Percentiles rank a stretch among this genome's conserved stretches.
Conservation (phyloP, 306 rosid genomes). For the Rosa persica region DNA sequence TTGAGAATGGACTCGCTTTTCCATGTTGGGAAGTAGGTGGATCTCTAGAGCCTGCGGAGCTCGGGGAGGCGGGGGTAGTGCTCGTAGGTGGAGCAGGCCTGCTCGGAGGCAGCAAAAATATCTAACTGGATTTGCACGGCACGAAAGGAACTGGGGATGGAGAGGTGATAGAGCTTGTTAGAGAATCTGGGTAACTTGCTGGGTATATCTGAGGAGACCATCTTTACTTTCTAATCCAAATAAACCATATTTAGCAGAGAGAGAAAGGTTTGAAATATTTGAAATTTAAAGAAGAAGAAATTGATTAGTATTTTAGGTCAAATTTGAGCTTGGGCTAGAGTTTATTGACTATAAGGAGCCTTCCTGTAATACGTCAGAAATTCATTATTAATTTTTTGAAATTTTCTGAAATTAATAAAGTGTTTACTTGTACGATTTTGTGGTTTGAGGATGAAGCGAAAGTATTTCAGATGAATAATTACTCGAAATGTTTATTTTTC, state of each 20-base stretch:
- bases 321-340: neutral
- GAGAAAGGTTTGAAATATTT: no score
- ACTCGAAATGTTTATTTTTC: no score
- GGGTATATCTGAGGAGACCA: constrained; percentile 49
- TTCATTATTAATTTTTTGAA: no score
- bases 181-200: constrained; percentile 58
- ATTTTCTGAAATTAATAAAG: no score
- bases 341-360: no score
- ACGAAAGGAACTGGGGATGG: constrained; percentile 38
- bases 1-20: constrained; percentile 59
- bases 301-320: no score
- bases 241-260: constrained; percentile 50
- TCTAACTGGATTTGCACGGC: constrained; percentile 36
- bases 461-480: no score
- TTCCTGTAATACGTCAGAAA: no score
- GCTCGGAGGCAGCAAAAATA: constrained; percentile 47
- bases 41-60: constrained; percentile 57
- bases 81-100: constrained; percentile 60
- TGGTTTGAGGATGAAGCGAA: no score
- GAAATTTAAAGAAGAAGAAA: neutral
- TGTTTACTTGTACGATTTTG: no score
- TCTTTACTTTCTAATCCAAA: constrained; percentile 68
- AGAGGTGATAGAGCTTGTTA: constrained; percentile 34
- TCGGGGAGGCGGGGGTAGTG: constrained; percentile 65
- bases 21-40: constrained; percentile 56